A percentile compares a stretch with the other conserved stretches of the same genome.
phyloP scores from a whole-genome alignment of 768 basidiomycete genomes.

The Glaciozyma martinii region DNA sequence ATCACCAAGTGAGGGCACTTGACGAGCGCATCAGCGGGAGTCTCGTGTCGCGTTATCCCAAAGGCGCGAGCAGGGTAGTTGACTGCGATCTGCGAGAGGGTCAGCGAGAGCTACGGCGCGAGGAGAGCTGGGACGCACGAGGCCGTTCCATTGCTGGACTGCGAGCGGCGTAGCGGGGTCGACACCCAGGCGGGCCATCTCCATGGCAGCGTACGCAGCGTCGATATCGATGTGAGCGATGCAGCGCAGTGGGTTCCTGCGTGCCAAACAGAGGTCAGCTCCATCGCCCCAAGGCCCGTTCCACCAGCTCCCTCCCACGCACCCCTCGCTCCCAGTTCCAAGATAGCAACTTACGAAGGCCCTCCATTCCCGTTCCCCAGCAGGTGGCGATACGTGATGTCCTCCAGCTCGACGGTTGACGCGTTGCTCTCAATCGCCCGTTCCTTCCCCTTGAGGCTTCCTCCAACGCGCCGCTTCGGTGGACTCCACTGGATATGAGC shows the following conservation, averaged over 20 bases:
- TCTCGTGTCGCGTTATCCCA: constrained; percentile 87
- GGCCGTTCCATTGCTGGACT: constrained; percentile 74
- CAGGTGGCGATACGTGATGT: constrained; percentile 38
- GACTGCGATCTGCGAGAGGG: constrained; percentile 58
- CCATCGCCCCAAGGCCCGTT: not conserved
- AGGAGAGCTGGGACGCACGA: constrained; percentile 38
- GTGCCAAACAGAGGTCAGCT: constrained; percentile 29
- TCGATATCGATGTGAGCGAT: constrained; percentile 77
- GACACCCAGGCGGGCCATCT: constrained; percentile 55
- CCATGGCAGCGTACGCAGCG: constrained; percentile 62
- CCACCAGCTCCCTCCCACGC: not conserved
- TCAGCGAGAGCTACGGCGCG: not conserved
- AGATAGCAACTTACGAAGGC: constrained; percentile 4
- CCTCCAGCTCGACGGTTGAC: not conserved
- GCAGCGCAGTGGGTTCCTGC: constrained; percentile 62
- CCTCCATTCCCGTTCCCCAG: constrained; percentile 18
- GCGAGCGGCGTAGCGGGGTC: constrained; percentile 55
- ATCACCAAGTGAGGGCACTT: constrained; percentile 74
- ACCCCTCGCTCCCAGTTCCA: too few species aligned
- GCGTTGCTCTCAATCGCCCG: constrained; percentile 6
- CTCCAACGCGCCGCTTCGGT: constrained; percentile 19
- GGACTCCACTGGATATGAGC: constrained; percentile 15
- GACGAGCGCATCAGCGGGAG: constrained; percentile 56
- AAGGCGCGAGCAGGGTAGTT: constrained; percentile 89
- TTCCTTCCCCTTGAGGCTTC: constrained; percentile 32